phyloP scores from a whole-genome alignment of 108 stramenopile genomes.

The Aurantiochytrium sp. region DNA sequence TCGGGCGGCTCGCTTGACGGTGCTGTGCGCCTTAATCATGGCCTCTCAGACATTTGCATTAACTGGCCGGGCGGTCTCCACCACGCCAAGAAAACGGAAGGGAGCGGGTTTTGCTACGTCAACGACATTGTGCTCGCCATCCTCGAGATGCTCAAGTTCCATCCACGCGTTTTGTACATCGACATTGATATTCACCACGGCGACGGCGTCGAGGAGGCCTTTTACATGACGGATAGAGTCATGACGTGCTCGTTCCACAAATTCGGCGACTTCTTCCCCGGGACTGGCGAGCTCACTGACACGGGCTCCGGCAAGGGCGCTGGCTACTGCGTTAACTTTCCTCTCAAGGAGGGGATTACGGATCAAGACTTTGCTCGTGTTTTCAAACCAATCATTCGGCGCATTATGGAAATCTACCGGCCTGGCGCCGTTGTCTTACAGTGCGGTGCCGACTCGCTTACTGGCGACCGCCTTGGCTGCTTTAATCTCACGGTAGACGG shows the following conservation, averaged over 20 bases:
- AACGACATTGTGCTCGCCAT: conserved; percentile 99
- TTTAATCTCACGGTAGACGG: conserved; percentile 94
- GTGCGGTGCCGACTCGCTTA: conserved; percentile 96
- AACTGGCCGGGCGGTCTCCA: conserved; percentile 99
- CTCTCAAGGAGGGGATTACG: conserved; percentile 88
- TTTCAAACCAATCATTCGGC: conserved; percentile 88
- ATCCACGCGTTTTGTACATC: conserved; percentile 95
- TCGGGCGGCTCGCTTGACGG: conserved; percentile 91
- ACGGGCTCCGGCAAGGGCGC: conserved; percentile 88
- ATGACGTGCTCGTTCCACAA: conserved; percentile 99
- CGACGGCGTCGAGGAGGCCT: conserved; percentile 99
- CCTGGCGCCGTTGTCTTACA: conserved; percentile 96
- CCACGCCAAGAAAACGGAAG: conserved; percentile 97
- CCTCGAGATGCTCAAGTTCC: conserved; percentile 93
- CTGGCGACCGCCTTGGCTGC: conserved; percentile 95
- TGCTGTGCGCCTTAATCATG: conserved; percentile 85
- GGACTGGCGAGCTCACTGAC: conserved; percentile 92
- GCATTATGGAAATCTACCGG: conserved; percentile 90
- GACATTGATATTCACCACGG: conserved; percentile 99
- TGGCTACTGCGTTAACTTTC: conserved; percentile 88
- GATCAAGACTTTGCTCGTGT: conserved; percentile 77
- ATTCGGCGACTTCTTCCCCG: conserved; percentile 94
- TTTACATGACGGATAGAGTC: conserved; percentile 97
- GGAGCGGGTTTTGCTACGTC: conserved; percentile 89
- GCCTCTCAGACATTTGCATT: conserved; percentile 85